These are phyloP conservation scores for Neopestalotiopsis rosae DNA, from an alignment of 2,329 filamentous ascomycete species.

Conservation along the genomic window DNA sequence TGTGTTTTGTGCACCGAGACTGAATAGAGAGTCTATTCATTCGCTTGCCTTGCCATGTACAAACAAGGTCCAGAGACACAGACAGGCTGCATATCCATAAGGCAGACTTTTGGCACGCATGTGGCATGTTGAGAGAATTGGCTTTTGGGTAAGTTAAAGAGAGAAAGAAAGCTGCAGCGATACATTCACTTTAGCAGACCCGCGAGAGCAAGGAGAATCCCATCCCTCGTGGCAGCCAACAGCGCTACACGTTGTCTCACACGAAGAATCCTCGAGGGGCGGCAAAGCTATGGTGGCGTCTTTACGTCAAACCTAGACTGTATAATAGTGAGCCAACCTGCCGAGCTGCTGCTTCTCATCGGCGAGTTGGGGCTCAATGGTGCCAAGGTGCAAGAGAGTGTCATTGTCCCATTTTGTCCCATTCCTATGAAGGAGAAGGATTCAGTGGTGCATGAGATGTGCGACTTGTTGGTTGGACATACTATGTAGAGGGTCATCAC, in stretches of 20 bases:
- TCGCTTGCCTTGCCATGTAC: not conserved
- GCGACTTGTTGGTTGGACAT: not conserved
- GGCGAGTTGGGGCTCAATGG: not conserved
- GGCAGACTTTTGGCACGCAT: not conserved
- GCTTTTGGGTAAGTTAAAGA: not conserved
- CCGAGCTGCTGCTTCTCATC: not conserved
- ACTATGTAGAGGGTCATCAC: not conserved
- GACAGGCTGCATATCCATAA: not conserved
- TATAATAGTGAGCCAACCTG: not conserved
- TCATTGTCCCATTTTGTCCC: not conserved
- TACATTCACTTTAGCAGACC: not conserved
- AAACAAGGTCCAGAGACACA: not conserved
- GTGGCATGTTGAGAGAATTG: not conserved
- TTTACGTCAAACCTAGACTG: not conserved
- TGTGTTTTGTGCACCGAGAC: not conserved
- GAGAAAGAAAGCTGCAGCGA: not conserved
- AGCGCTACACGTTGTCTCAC: not conserved
- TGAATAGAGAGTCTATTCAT: not conserved
- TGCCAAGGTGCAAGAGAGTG: not conserved
- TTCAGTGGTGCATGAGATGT: constrained; percentile 1
- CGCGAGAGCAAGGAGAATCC: not conserved
- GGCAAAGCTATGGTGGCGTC: not conserved
- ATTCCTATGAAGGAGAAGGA: not conserved
- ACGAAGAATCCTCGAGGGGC: constrained; percentile 1
- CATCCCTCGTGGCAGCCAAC: not conserved